phyloP scores from a whole-genome alignment of 2,329 filamentous ascomycete genomes.

The Penicillium sclerotiorum region DNA sequence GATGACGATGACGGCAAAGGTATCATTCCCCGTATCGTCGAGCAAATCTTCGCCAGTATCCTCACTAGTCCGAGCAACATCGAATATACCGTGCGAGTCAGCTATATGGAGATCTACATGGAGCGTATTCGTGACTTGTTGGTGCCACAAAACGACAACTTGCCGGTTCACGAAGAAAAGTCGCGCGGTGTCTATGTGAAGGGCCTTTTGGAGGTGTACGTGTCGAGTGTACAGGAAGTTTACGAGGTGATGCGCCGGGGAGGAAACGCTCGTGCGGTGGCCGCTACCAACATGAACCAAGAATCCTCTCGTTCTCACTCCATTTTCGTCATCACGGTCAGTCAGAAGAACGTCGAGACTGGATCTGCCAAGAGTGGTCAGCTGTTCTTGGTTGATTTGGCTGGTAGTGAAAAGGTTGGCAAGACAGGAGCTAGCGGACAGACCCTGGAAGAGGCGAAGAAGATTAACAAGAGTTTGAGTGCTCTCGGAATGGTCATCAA shows the following conservation, averaged over 20 bases:
- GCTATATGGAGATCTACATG: slow-evolving; percentile 99
- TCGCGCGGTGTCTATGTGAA: slow-evolving; percentile 96
- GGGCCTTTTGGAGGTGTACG: slow-evolving; percentile 90
- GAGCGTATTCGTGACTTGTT: slow-evolving; percentile 94
- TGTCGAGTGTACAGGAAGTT: slow-evolving; percentile 91
- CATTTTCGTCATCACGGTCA: slow-evolving; percentile 95
- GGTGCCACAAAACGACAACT: slow-evolving; percentile 89
- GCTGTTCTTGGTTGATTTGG: slow-evolving; percentile 95
- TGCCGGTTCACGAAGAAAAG: slow-evolving; percentile 98
- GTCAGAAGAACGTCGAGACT: slow-evolving; percentile 96
- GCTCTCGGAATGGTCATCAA: slow-evolving; percentile 99
- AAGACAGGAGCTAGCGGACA: slow-evolving; percentile 98
- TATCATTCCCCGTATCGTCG: slow-evolving; percentile 94
- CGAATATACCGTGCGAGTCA: slow-evolving; percentile 97
- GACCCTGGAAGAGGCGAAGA: slow-evolving; percentile 97
- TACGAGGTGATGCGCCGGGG: slow-evolving; percentile 96
- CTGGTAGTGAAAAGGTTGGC: slow-evolving; percentile 96
- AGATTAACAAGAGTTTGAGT: slow-evolving; percentile 99
- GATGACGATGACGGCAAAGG: slow-evolving; percentile 85
- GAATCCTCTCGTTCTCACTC: slow-evolving; percentile 98
- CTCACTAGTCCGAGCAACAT: slow-evolving; percentile 88
- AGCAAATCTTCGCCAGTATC: slow-evolving; percentile 97
- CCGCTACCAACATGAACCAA: slow-evolving; percentile 98
- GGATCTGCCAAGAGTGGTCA: slow-evolving; percentile 95
- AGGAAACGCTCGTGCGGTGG: slow-evolving; percentile 84